Base-by-base conservation (phyloP, 805 yeast genomes). In the Kodamaea leandrae region DNA sequence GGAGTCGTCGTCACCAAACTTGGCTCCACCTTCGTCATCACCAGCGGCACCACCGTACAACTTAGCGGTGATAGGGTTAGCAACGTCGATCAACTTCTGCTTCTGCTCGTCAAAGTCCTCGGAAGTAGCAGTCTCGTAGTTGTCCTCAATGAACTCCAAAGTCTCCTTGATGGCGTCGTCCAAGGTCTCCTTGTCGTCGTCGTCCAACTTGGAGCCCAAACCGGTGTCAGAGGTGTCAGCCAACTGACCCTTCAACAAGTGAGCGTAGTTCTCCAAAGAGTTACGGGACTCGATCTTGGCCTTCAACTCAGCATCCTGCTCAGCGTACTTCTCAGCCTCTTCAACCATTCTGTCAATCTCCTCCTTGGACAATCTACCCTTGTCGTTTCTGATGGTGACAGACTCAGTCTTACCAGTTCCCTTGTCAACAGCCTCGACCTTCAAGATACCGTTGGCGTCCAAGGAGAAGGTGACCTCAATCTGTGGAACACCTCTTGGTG, bases 401-500 rank as follows among this genome's bases (percentile, higher is more conserved):
- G 91, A 87, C 68, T 96, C 93, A 57, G 96, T 78, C 74, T 91
- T 89, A 76, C 99, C 99, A 55, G 98, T 91, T 50, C 96, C 90
- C 78, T 91, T 91, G 80, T 91, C 99, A 65, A 85, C 83, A 52
- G 99, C 99, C 59, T 96, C 90, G 63, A 91, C 99, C 86, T 91
- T 93, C 72, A 91, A 82, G 80, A 91, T 93, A 82, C 99, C 99
- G 76, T 91, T 93, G 66, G 98, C 98, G 74, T 93, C 99, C 66
- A 93, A 91, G 75, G 91, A 96, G 74, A 91, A 93, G 71, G 91
- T 93, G 60, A 96, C 97, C 81, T 91, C 98, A 66, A 91, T 84
- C 69, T 88, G 96, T 71, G 99, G 98, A 74, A 89, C 96, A 76
- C 98, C 98, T 76, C 96, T 95, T 73, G 88, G 87, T 77, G 93